Conservation (phyloP, 202 grass and related monocot genomes). For the Panicum virgatum region DNA sequence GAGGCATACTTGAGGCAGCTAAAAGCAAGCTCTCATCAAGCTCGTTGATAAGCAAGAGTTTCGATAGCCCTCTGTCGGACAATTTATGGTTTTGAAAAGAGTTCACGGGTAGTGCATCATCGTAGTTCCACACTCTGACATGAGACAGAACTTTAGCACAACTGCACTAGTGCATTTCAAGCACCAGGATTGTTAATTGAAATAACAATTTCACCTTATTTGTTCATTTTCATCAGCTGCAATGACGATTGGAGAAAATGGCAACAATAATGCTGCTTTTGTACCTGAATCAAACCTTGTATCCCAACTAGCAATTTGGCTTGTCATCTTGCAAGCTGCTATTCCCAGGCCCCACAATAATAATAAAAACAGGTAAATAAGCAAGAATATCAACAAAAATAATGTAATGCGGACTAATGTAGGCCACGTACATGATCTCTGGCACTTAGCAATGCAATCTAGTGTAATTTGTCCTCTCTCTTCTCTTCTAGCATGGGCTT, state of each 20-base stretch:
- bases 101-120: slow-evolving; percentile 72
- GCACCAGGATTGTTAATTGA: neutral
- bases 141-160: slow-evolving; percentile 33
- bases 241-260: slow-evolving; percentile 82
- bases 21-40: slow-evolving; percentile 98
- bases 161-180: slow-evolving; percentile 8
- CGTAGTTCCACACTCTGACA: slow-evolving; percentile 95
- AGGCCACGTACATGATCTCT: slow-evolving; percentile 73
- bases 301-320: slow-evolving; percentile 97
- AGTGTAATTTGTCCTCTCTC: slow-evolving; percentile 65
- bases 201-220: slow-evolving; percentile 65
- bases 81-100: slow-evolving; percentile 84
- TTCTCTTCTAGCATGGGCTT: slow-evolving; percentile 76
- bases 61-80: slow-evolving; percentile 87
- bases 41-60: slow-evolving; percentile 89
- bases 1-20: slow-evolving; percentile 73
- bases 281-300: slow-evolving; percentile 86
- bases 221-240: slow-evolving; percentile 94
- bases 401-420: slow-evolving; percentile 26
- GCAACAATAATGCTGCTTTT: slow-evolving; percentile 78
- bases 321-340: slow-evolving; percentile 85
- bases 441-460: slow-evolving; percentile 81
- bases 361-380: slow-evolving; percentile 28
- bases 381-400: slow-evolving; percentile 27
- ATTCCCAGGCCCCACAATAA: slow-evolving; percentile 16